Evolutionary conservation across 805 yeast species (phyloP).

Genomic region (Ogataea naganishii): DNA sequence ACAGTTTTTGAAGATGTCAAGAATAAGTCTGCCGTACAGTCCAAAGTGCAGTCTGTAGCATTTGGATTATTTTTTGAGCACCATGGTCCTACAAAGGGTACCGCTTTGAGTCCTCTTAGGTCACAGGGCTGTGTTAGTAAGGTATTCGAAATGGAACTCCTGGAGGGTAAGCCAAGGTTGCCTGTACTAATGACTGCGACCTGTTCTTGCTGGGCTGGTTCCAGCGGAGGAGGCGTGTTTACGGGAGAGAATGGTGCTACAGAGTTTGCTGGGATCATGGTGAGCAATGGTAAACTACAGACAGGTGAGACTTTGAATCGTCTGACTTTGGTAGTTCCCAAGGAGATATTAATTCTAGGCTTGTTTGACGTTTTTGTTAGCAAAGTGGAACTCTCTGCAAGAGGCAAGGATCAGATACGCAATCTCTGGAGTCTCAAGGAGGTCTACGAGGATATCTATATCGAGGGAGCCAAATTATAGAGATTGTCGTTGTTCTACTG

Average conservation of each 20-base stretch:
- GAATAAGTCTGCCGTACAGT: neutral
- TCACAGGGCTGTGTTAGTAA: constrained; percentile 24
- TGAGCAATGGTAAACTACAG: constrained; percentile 23
- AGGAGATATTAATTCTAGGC: constrained; percentile 1
- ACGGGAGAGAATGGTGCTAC: too few species aligned
- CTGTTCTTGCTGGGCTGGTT: constrained; percentile 41
- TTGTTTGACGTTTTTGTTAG: too few species aligned
- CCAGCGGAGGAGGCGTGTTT: constrained; percentile 43
- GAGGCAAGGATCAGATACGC: too few species aligned
- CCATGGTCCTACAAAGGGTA: neutral
- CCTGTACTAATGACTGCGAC: constrained; percentile 26
- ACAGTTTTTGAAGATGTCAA: neutral
- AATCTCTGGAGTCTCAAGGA: constrained; percentile 9
- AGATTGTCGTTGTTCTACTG: neutral
- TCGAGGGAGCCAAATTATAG: constrained; percentile 9
- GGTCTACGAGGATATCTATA: constrained; percentile 8
- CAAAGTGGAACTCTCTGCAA: too few species aligned
- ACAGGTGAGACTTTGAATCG: constrained; percentile 2
- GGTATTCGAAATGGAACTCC: constrained; percentile 6
- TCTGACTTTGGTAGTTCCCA: constrained; percentile 1
- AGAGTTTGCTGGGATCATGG: constrained; percentile 27
- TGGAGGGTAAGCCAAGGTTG: constrained; percentile 1
- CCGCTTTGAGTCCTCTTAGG: constrained; percentile 20
- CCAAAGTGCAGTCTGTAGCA: constrained; percentile 20
- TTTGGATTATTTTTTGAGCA: constrained; percentile 29